A percentile compares a stretch with the other conserved stretches of the same genome.
Conservation (phyloP, 257 asterid species). For the Lycium barbarum region DNA sequence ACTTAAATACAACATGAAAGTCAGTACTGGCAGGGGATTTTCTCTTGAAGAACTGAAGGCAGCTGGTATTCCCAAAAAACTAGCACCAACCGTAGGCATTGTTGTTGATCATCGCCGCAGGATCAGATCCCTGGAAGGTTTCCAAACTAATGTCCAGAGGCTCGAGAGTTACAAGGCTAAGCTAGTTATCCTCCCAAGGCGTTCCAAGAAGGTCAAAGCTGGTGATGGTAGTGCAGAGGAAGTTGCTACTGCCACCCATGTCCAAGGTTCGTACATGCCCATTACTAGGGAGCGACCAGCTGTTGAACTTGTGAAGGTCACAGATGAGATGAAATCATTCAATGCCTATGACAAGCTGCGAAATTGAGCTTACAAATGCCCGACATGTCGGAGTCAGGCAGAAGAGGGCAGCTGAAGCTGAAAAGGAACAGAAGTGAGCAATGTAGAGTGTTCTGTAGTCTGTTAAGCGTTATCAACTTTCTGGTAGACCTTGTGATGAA, state of each 20-base stretch:
- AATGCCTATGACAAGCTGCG: background rate
- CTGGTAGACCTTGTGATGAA: background rate
- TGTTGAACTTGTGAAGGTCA: background rate
- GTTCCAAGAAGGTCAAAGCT: conserved; percentile 29
- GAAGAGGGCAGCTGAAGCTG: background rate
- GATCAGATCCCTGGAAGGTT: conserved; percentile 41
- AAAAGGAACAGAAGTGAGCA: background rate
- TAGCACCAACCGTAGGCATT: conserved; percentile 40
- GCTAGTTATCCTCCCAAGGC: background rate
- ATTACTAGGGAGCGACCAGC: conserved; percentile 23
- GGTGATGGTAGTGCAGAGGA: background rate
- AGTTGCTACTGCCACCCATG: no score
- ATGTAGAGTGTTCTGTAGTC: background rate
- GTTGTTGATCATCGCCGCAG: conserved; percentile 40
- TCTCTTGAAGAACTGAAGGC: conserved; percentile 42
- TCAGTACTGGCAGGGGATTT: conserved; percentile 44
- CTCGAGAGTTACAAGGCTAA: background rate
- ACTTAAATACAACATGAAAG: conserved; percentile 41
- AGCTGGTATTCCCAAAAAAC: conserved; percentile 39
- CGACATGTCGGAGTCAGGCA: background rate
- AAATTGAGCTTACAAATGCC: background rate
- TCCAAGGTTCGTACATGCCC: background rate
- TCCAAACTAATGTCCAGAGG: background rate
- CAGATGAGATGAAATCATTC: background rate
- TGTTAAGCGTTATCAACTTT: background rate